Conservation (phyloP, 164 flowering plant genomes). For the Chimonanthus praecox region DNA sequence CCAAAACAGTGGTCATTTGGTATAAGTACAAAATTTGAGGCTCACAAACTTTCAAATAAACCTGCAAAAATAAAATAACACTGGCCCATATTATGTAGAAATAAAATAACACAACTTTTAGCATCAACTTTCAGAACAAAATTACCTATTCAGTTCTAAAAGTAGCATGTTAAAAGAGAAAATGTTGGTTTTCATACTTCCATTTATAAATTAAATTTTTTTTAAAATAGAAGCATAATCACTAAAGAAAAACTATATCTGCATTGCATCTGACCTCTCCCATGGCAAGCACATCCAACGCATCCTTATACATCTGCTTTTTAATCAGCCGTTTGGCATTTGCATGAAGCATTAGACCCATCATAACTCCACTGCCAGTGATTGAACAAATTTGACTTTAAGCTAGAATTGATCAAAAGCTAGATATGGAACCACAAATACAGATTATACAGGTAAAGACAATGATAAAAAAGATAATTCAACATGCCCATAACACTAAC, state of each 20-base stretch:
- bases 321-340: constrained; percentile 62
- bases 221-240: neutral
- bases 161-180: neutral
- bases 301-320: constrained; percentile 59
- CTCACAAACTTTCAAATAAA: too few species aligned
- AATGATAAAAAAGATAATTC: too few species aligned
- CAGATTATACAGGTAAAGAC: neutral
- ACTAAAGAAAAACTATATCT: neutral
- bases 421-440: neutral
- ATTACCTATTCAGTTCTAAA: neutral
- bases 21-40: too few species aligned
- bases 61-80: too few species aligned
- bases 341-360: constrained; percentile 93
- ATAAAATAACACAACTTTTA: neutral
- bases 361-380: constrained; percentile 72
- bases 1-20: too few species aligned
- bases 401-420: neutral
- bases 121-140: neutral
- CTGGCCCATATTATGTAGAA: neutral
- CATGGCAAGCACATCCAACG: constrained; percentile 86
- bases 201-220: neutral
- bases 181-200: neutral
- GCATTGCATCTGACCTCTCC: constrained; percentile 57
- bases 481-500: neutral
- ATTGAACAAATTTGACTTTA: neutral